These are phyloP conservation scores for Glebionis coronaria DNA, from an alignment of 129 eudicot genomes.

Conservation along the genomic window DNA sequence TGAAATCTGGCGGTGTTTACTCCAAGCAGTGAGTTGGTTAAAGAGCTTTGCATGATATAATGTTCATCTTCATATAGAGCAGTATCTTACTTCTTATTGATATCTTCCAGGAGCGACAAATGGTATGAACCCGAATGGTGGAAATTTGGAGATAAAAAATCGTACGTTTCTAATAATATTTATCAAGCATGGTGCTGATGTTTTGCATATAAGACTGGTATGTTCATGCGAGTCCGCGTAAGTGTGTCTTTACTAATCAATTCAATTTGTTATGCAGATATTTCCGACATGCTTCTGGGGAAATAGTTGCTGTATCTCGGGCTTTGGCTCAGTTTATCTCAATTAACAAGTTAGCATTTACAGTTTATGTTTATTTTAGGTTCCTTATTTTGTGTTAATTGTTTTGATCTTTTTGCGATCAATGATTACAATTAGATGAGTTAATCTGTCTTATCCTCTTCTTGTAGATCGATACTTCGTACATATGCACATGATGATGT, in stretches of 20 bases:
- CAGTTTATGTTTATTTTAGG: not conserved
- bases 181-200: slow-evolving; percentile 13
- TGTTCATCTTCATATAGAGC: not conserved
- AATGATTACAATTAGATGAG: slow-evolving; percentile 3
- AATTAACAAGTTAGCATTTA: slow-evolving; percentile 54
- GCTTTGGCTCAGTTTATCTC: slow-evolving; percentile 79
- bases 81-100: slow-evolving; percentile 1
- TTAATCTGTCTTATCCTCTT: slow-evolving; percentile 14
- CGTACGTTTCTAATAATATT: slow-evolving; percentile 46
- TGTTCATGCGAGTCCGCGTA: not conserved
- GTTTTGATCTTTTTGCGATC: not conserved
- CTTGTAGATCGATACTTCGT: slow-evolving; percentile 58
- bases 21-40: slow-evolving; percentile 64
- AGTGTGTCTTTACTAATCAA: slow-evolving; percentile 3
- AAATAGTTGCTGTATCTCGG: slow-evolving; percentile 70
- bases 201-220: slow-evolving; percentile 13
- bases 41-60: not conserved
- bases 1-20: slow-evolving; percentile 91
- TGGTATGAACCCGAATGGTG: slow-evolving; percentile 99
- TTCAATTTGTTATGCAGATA: slow-evolving; percentile 49
- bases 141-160: slow-evolving; percentile 87
- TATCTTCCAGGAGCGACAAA: slow-evolving; percentile 52
- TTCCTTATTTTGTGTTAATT: not conserved
- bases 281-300: slow-evolving; percentile 88
- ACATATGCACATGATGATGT: slow-evolving; percentile 85